Evolutionary conservation across 768 basidiomycete genomes (phyloP), one percentile per base, ranked within the genome.

Genomic region (Tephrocybe sp.): DNA sequence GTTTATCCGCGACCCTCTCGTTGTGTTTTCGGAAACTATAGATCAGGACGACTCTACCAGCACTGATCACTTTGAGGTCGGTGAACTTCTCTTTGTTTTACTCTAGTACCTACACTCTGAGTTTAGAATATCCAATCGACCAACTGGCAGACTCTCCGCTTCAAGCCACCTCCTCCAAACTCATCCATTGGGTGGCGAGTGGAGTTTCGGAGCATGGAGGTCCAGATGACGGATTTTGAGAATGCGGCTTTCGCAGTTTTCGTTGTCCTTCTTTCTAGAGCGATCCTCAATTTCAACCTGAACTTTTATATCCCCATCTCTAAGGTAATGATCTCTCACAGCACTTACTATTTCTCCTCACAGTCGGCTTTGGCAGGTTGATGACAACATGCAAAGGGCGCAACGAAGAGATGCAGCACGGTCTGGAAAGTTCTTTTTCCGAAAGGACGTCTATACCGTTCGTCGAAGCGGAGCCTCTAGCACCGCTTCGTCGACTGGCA

Each of bases 181-280:
- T 93, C 95, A 4, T 66, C 83, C 6, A 97, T 98, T 47, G 97
- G 95, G 25, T 99, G 97, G 97, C 79, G 97, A 33, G 95, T 98
- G 4, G 97, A 99, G 65, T 99, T 99, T 70, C 78, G 97, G 49
- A 92, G 90, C 64, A 98, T 98, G 97, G 97, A 99, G 66, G 94
- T 98, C 2, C 97, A 98, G 62, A 81, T 97, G 64, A 98, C 97
- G 8, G 97, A 99, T 70, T 99, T 94, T 61, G 97, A 98, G 72
- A 99, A 99, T 64, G 97, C 97, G 1, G 94, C 97, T 5, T 97
- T 93, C 65, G 83, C 93, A 27, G 82, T 97, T 37, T 98, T 99
- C 69, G 79, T 95, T 43, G 94, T 98, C 12, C 81, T 99, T 23
- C 76, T 99, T 7, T 95, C 97, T 3, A 79, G 97, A 33, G 94